Evolutionary conservation across 73 alveolate genomes (phyloP).

Genomic region (Symbiodinium pilosum): DNA sequence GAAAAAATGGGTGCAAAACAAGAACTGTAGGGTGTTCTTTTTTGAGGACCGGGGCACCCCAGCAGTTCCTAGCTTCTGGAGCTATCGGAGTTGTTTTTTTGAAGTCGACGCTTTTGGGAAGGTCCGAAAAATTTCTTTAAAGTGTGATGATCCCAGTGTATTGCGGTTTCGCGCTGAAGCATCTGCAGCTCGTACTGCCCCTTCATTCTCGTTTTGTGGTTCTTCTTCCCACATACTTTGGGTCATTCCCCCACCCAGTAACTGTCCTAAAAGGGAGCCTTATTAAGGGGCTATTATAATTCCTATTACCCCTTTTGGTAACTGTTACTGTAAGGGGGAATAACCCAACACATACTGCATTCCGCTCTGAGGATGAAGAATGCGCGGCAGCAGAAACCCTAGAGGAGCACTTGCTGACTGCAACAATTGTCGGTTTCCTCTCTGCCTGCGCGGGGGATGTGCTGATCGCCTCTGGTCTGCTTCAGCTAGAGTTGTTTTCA

Average conservation of each 20-base stretch:
- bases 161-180: background rate
- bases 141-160: too few relatives aligned
- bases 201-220: background rate
- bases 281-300: too few relatives aligned
- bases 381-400: background rate
- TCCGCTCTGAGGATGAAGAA: background rate
- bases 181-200: background rate
- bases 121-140: background rate
- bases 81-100: background rate
- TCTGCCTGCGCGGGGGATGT: background rate
- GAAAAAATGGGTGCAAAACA: background rate
- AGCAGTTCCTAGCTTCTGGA: background rate
- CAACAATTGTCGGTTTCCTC: background rate
- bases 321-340: too few relatives aligned
- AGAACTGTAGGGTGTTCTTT: background rate
- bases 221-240: background rate
- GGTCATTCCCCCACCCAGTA: background rate
- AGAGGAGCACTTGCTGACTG: background rate
- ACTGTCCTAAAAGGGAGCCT: too few relatives aligned
- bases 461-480: background rate
- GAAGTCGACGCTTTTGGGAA: background rate
- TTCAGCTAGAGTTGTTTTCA: background rate
- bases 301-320: too few relatives aligned
- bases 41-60: background rate
- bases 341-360: too few relatives aligned